These are phyloP conservation scores for Hymenoscyphus albidus DNA, from an alignment of 2,329 filamentous ascomycete species.

Conservation along the genomic window DNA sequence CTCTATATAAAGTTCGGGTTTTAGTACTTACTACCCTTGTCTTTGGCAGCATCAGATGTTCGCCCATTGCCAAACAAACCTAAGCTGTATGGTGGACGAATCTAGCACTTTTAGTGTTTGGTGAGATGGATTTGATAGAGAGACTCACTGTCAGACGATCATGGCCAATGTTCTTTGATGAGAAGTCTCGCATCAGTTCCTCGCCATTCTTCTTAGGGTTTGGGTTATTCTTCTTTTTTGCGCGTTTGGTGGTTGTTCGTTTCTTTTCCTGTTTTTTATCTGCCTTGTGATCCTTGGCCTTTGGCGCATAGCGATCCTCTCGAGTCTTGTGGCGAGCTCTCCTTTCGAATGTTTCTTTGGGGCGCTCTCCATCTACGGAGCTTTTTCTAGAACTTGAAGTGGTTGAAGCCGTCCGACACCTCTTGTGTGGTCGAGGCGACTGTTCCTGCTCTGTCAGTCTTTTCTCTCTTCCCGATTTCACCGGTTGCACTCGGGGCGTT, in stretches of 20 bases:
- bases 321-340: conserved; percentile 53
- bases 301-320: conserved; percentile 51
- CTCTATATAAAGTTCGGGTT: background rate
- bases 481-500: background rate
- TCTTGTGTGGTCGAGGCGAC: conserved; percentile 12
- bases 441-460: background rate
- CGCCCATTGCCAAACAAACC: conserved; percentile 46
- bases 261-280: conserved; percentile 20
- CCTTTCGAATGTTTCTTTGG: conserved; percentile 40
- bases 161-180: conserved; percentile 49
- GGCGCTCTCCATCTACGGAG: background rate
- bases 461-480: background rate
- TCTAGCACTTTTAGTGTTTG: conserved; percentile 31
- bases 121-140: background rate
- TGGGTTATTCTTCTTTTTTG: conserved; percentile 30
- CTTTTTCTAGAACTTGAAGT: background rate
- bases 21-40: conserved; percentile 37
- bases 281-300: conserved; percentile 31
- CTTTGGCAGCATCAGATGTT: conserved; percentile 35
- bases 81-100: conserved; percentile 37
- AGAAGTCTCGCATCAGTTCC: conserved; percentile 53
- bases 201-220: conserved; percentile 32
- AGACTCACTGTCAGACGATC: conserved; percentile 49
- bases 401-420: conserved; percentile 10
- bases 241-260: conserved; percentile 16